Evolutionary conservation across 805 yeast species (phyloP).

Genomic region (Candida tallmaniae): DNA sequence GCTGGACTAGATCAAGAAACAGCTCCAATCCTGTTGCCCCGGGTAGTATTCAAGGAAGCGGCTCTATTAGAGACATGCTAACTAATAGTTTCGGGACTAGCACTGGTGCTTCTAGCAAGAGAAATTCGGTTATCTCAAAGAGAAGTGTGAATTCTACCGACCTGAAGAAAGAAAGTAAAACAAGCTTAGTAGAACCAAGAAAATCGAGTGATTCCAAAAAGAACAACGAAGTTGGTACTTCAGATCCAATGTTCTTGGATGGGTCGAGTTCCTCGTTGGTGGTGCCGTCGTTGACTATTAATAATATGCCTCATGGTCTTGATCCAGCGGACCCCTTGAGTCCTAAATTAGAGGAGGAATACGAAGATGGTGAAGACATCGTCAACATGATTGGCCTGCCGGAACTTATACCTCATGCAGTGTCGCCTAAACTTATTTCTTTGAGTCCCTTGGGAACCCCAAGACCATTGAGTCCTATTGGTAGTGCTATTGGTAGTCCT

Average conservation of each 20-base stretch:
- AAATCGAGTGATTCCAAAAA: neutral
- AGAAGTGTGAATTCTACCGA: conserved; percentile 13
- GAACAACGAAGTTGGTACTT: neutral
- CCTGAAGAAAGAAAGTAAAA: conserved; percentile 1
- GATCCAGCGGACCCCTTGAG: conserved; percentile 2
- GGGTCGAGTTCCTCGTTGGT: neutral
- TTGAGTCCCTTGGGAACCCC: conserved; percentile 9
- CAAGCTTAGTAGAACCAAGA: neutral
- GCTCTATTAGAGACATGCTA: conserved; percentile 10
- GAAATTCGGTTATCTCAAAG: conserved; percentile 7
- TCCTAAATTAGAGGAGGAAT: conserved; percentile 3
- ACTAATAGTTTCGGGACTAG: conserved; percentile 9
- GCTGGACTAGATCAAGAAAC: conserved; percentile 1
- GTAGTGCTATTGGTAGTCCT: conserved; percentile 5
- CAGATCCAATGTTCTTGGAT: neutral
- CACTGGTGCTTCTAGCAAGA: neutral
- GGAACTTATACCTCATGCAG: conserved; percentile 9
- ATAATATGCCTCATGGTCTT: neutral
- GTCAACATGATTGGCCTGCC: conserved; percentile 11
- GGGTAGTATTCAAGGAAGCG: neutral
- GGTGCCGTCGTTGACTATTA: neutral
- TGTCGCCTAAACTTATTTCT: conserved; percentile 9
- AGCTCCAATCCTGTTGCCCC: conserved; percentile 2
- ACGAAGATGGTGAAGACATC: conserved; percentile 11
- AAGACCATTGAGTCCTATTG: conserved; percentile 4